Evolutionary conservation across 495 filamentous ascomycete genomes (phyloP).

Genomic region (Hypoxylon perforatum): DNA sequence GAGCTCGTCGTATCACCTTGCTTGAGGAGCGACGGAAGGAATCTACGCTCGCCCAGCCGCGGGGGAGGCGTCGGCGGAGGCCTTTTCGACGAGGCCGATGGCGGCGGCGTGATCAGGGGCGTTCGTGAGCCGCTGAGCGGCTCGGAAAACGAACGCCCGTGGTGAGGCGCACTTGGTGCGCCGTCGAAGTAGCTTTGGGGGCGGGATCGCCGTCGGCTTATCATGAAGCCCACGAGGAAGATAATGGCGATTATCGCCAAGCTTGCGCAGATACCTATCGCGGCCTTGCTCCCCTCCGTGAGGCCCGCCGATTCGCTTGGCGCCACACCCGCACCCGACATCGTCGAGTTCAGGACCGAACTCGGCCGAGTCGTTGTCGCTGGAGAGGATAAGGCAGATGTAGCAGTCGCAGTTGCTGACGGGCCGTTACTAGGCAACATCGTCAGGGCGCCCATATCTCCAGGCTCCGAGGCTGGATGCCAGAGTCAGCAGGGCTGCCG

Average conservation of each 20-base stretch:
- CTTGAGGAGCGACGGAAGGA: constrained; percentile 52
- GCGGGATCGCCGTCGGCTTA: constrained; percentile 42
- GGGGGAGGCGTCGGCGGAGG: constrained; percentile 52
- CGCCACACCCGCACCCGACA: constrained; percentile 12
- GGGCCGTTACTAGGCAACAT: neutral
- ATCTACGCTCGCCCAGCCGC: constrained; percentile 56
- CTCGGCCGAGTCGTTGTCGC: constrained; percentile 20
- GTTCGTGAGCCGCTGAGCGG: constrained; percentile 48
- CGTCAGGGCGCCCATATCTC: neutral
- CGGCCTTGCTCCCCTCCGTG: constrained; percentile 52
- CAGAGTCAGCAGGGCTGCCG: neutral
- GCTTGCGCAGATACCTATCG: constrained; percentile 54
- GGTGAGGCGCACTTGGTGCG: constrained; percentile 24
- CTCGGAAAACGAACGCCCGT: constrained; percentile 28
- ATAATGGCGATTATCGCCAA: constrained; percentile 48
- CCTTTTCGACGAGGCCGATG: constrained; percentile 41
- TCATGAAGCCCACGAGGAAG: constrained; percentile 50
- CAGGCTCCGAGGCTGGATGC: neutral
- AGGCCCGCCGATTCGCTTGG: constrained; percentile 35
- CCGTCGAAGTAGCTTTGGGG: constrained; percentile 26
- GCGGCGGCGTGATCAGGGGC: constrained; percentile 52
- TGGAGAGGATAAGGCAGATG: constrained; percentile 3
- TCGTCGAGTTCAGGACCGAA: constrained; percentile 27
- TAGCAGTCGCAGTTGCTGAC: constrained; percentile 12
- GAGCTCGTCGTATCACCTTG: constrained; percentile 43